Evolutionary conservation across 805 yeast genomes (phyloP), one percentile per base, ranked within the genome.

Genomic region (Candida insectalens): DNA sequence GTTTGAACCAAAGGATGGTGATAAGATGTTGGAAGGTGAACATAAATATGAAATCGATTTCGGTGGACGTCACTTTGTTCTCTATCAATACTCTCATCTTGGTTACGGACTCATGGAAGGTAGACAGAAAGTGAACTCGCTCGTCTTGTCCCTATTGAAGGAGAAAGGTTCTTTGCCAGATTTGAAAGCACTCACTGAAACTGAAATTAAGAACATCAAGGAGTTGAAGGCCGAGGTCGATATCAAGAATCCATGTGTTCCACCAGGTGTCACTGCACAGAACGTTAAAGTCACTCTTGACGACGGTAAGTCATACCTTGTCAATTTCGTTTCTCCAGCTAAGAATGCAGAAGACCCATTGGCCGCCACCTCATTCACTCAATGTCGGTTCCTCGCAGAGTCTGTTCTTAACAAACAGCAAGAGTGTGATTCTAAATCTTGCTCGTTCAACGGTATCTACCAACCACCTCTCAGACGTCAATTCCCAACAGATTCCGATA

Each of bases 101-200:
- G 96, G 96, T 25, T 92, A 83, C 55, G 99, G 99, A 26, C 73
- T 92, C 53, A 87, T 83, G 82, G 81, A 85, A 61, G 98, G 96
- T 25, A 74, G 96, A 63, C 76, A 79, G 57, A 82, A 78, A 63
- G 68, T 92, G 41, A 83, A 88, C 55, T 50, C 71, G 9, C 59
- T 71, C 33, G 68, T 92, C 27, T 67, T 85, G n/a, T 60, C 67
- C 42, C 55, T 67, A 33, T 64, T 71, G 27, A 49, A 72, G 31
- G 60, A 64, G 14, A 43, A 48, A 18, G 39, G 41, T 10, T 51
- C 40, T 7, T 32, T 50, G 32, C 36, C 38, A 19, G 47, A 55
- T n/a, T 41, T 58, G 23, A 35, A 20, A 2, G 54, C 60, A 16
- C 40, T 55, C 9, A 35, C 48, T 16, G 46, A 42, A 40, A 53